A percentile compares a stretch with the other conserved stretches of the same genome.
phyloP scores from a whole-genome alignment of 371 early-diverging fungal species.

The Saksenaea oblongispora region DNA sequence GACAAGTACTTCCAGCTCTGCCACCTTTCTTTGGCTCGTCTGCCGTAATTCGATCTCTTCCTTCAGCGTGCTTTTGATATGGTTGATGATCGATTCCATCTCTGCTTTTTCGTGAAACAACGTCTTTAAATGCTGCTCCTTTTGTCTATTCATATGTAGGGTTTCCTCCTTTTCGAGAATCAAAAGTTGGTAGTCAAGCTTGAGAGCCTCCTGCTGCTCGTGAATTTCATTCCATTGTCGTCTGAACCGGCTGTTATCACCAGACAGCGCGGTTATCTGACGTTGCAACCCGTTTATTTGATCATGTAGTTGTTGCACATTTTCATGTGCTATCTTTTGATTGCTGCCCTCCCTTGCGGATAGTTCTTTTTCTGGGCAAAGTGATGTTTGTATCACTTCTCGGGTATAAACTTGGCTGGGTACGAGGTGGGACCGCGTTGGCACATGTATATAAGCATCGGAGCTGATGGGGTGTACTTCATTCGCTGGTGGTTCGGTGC shows the following conservation, averaged over 20 bases:
- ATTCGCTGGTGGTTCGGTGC: background rate
- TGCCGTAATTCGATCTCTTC: conserved; percentile 5
- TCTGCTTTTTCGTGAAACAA: background rate
- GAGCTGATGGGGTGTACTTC: background rate
- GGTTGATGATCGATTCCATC: background rate
- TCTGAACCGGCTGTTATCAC: background rate
- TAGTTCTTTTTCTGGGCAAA: background rate
- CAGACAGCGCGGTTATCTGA: background rate
- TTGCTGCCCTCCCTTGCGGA: background rate
- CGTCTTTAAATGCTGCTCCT: background rate
- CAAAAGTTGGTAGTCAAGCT: conserved; percentile 5
- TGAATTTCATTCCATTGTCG: background rate
- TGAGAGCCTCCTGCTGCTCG: conserved; percentile 6
- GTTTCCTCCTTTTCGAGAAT: conserved; percentile 15
- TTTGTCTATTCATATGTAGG: background rate
- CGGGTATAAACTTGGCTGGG: background rate
- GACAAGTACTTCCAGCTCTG: background rate
- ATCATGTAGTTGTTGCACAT: background rate
- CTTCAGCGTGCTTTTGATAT: background rate
- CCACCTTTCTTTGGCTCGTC: background rate
- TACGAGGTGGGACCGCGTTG: background rate
- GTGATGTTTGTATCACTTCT: background rate
- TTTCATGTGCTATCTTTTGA: background rate
- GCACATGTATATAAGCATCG: background rate
- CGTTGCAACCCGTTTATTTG: background rate